Base-by-base conservation (phyloP, 2,329 filamentous ascomycete genomes). In the Botrytis paeoniae region DNA sequence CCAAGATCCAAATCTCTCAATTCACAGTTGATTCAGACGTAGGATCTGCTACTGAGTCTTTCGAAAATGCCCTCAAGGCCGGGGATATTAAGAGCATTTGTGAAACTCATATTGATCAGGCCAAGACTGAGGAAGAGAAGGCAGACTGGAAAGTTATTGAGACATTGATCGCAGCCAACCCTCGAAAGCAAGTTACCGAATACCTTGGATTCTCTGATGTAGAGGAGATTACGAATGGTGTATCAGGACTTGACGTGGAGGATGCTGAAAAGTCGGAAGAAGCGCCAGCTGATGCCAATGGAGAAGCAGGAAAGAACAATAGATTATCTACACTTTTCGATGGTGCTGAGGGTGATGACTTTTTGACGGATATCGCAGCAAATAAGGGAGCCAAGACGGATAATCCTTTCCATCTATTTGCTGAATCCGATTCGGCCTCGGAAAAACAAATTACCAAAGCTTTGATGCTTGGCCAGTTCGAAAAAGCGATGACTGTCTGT, bases 71-170 rank as follows among this genome's bases (percentile, higher is more conserved):
- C 16, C 84, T 99, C 73, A 88, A 91, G 79, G 88, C 89, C 72
- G 95, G 94, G 37, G 89, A 98, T 80, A 84, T 99, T 29, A 86
- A 87, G 7, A 86, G 86, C 60, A 93, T 99, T 74, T 98, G 95
- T 80, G 90, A 95, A 79, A 87, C 90, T 35, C 93, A 95, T 80
- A 91, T 94, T 75, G 85, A 90, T 39, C 85, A 90, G 75, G 92
- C 95, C 29, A 90, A 89, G 79, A 93, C 90, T 0, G 95, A 98
- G 1, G 94, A 97, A 77, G 96, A 98, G 81, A 98, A 94, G 85
- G 92, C 93, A 6, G 95, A 98, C 82, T 99, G 96, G 96, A 92
- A 92, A 76, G 94, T 98, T 54, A 93, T 99, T 81, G 91, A 96
- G 82, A 96, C 94, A 2, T 83, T 99, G 74, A 92, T 95, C 66